Base-by-base conservation (phyloP, 2,329 filamentous ascomycete species). In the Diaporthe caulivora region DNA sequence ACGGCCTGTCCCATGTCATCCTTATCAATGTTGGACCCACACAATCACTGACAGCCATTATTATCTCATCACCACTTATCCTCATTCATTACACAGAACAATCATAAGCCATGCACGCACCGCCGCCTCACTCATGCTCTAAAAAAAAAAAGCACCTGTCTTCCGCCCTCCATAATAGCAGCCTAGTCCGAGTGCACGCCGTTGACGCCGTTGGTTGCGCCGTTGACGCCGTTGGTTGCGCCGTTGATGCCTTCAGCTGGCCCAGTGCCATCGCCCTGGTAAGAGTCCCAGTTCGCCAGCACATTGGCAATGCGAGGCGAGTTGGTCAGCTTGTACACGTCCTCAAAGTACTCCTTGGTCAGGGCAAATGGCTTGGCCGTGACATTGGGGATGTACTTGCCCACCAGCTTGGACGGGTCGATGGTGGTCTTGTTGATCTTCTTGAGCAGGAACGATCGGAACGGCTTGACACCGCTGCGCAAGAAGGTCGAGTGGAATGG, bases 341-440 rank as follows among this genome's bases (percentile, higher is more conserved):
- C 97, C 89, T 99, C 96, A 85, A 99, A 99, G 87, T 99, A 99
- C 87, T 98, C 97, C 89, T 95, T 97, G 71, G 95, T 97, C 77
- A 99, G 88, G 83, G 95, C 95, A 82, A 99, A 99, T 21, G 97
- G 97, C 85, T 92, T 92, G 73, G 97, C 97, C 72, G 97, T 99
- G 78, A 99, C 97, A 85, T 99, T 99, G 78, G 97, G 97, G 78
- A 99, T 98, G 86, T 99, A 99, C 86, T 99, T 99, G 80, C 97
- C 97, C 78, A 99, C 90, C 80, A 99, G 87, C 89, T 98, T 98
- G 83, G 94, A 93, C 7, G 97, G 97, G 83, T 99, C 97, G 83
- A 99, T 98, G 70, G 94, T 97, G 31, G 95, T 98, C 91, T 97
- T 98, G 90, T 98, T 95, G 87, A 99, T 98, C 91, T 99, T 99